A percentile compares a stretch with the other conserved stretches of the same genome.
Conservation (phyloP, 805 yeast genomes). For the Pichia manshurica region DNA sequence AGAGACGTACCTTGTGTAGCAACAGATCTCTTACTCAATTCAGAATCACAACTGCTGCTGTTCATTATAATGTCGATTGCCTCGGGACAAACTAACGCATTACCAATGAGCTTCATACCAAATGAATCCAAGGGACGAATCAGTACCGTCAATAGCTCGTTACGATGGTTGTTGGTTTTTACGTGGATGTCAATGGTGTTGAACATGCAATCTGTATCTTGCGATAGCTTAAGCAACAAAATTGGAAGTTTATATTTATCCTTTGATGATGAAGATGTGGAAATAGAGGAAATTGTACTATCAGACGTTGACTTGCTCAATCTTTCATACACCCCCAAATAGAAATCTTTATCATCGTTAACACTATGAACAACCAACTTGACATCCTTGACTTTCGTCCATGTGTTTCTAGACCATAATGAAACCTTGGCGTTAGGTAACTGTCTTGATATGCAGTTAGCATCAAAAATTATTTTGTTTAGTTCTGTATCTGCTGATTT, state of each 20-base stretch:
- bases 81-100: conserved; percentile 7
- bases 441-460: background rate
- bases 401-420: conserved; percentile 23
- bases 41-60: conserved; percentile 15
- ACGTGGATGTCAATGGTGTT: conserved; percentile 18
- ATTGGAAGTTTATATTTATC: background rate
- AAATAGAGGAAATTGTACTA: too few species aligned
- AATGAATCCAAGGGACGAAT: conserved; percentile 10
- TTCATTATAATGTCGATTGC: background rate
- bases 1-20: background rate
- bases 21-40: conserved; percentile 13
- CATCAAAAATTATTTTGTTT: background rate
- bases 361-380: background rate
- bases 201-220: conserved; percentile 7
- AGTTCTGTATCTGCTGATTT: background rate
- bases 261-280: background rate
- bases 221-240: conserved; percentile 3
- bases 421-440: conserved; percentile 23
- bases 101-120: conserved; percentile 3
- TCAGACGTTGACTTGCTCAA: too few species aligned
- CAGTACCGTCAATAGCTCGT: conserved; percentile 9
- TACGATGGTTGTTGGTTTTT: conserved; percentile 7
- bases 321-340: conserved; percentile 3
- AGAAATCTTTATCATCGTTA: background rate
- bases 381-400: conserved; percentile 20